These are phyloP conservation scores for Scytalidium lignicola DNA, from an alignment of 2,329 filamentous ascomycete species.

Conservation along the genomic window DNA sequence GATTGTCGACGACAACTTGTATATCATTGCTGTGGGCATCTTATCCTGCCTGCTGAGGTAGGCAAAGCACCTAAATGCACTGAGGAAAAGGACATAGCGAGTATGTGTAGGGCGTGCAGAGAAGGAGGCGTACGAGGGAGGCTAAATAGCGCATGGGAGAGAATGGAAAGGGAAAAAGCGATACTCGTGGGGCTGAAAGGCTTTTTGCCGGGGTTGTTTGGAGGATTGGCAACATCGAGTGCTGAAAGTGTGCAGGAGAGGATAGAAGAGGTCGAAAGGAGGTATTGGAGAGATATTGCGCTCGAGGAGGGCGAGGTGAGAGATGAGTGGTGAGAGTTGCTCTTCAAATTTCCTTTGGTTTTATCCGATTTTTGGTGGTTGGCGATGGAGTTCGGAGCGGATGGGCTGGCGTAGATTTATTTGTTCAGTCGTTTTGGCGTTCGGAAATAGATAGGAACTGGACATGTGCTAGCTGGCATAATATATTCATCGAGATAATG, in stretches of 20 bases:
- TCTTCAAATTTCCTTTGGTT: neutral
- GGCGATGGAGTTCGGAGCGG: constrained; percentile 21
- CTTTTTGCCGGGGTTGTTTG: constrained; percentile 13
- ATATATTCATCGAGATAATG: constrained; percentile 6
- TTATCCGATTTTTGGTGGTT: constrained; percentile 23
- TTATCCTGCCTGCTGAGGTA: constrained; percentile 10
- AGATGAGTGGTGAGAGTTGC: constrained; percentile 6
- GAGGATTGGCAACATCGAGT: constrained; percentile 7
- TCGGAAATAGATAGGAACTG: neutral
- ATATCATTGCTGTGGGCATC: constrained; percentile 19
- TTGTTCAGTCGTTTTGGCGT: neutral
- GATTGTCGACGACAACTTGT: constrained; percentile 20
- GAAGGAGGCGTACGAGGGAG: constrained; percentile 5
- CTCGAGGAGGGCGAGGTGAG: constrained; percentile 1
- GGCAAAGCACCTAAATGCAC: constrained; percentile 7
- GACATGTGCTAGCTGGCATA: neutral
- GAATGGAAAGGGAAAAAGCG: constrained; percentile 10
- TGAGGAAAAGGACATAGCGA: constrained; percentile 14
- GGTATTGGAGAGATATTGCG: neutral
- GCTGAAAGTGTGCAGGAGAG: constrained; percentile 11
- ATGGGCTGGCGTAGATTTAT: constrained; percentile 16
- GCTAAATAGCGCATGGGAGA: constrained; percentile 9
- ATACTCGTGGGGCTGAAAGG: constrained; percentile 11
- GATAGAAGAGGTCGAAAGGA: constrained; percentile 6
- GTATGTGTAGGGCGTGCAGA: constrained; percentile 18